phyloP scores from a whole-genome alignment of 495 filamentous ascomycete species.

The Aspergillus egyptiacus region DNA sequence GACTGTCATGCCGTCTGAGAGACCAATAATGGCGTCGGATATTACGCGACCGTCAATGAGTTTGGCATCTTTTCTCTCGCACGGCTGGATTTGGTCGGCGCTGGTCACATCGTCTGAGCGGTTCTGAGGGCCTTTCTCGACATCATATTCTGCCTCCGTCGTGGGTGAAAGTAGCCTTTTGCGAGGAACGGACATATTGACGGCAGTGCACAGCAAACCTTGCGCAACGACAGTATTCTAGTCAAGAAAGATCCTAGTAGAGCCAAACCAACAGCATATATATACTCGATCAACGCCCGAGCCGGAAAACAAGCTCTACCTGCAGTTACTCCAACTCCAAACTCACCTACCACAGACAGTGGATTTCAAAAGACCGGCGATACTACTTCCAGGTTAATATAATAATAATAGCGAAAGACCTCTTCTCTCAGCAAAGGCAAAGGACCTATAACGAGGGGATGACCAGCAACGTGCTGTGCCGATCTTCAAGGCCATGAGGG shows the following conservation, averaged over 20 bases:
- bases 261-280: too few relatives aligned
- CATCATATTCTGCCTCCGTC: constrained; percentile 27
- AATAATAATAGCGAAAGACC: neutral
- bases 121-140: constrained; percentile 29
- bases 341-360: constrained; percentile 4
- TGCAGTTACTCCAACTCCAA: neutral
- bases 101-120: constrained; percentile 18
- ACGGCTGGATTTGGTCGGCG: constrained; percentile 17
- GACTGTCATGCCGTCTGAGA: constrained; percentile 56
- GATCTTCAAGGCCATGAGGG: constrained; percentile 15
- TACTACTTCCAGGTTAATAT: too few relatives aligned
- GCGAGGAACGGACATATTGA: constrained; percentile 34
- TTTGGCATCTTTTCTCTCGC: constrained; percentile 19
- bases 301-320: constrained; percentile 1
- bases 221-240: neutral
- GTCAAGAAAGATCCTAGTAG: neutral
- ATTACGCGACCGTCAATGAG: constrained; percentile 47
- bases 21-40: constrained; percentile 55
- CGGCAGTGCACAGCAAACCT: neutral
- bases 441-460: constrained; percentile 27
- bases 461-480: constrained; percentile 33
- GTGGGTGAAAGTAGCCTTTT: constrained; percentile 34
- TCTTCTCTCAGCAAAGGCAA: constrained; percentile 6
- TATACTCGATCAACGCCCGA: neutral
- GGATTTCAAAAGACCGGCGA: constrained; percentile 5